Conservation (phyloP, 805 yeast genomes). For the Candida andamanensis region DNA sequence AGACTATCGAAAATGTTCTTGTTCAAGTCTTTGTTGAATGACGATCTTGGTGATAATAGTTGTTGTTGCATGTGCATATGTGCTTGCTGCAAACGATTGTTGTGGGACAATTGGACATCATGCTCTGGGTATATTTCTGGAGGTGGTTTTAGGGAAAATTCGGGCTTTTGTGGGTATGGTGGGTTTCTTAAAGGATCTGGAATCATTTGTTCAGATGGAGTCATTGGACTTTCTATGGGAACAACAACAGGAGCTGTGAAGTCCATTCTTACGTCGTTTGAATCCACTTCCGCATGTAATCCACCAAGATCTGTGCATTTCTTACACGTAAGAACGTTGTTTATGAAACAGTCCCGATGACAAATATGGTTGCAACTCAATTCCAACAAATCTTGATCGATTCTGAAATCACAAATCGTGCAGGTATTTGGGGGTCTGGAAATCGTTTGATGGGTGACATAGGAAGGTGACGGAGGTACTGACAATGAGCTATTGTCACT, state of each 20-base stretch:
- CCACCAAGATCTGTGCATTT: slow-evolving; percentile 7
- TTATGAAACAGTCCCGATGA: slow-evolving; percentile 21
- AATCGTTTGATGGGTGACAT: too few species aligned
- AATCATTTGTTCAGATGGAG: slow-evolving; percentile 14
- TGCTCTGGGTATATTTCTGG: not conserved
- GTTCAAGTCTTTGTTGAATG: slow-evolving; percentile 12
- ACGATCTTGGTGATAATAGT: slow-evolving; percentile 13
- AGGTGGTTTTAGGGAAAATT: not conserved
- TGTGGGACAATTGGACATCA: slow-evolving; percentile 1
- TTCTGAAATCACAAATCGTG: slow-evolving; percentile 11
- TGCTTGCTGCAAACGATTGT: not conserved
- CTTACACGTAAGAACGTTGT: slow-evolving; percentile 12
- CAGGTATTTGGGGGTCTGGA: too few species aligned
- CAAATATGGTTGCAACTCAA: slow-evolving; percentile 22
- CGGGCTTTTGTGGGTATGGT: not conserved
- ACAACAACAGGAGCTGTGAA: slow-evolving; percentile 8
- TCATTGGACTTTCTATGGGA: slow-evolving; percentile 12
- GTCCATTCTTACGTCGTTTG: not conserved
- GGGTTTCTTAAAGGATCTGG: slow-evolving; percentile 12
- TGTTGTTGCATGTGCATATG: slow-evolving; percentile 8
- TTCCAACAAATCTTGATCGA: slow-evolving; percentile 13
- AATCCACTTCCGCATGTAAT: not conserved
- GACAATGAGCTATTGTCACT: too few species aligned
- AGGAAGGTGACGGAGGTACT: too few species aligned
- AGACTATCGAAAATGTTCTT: slow-evolving; percentile 12